Evolutionary conservation across 768 basidiomycete species (phyloP).

Genomic region (Albatrellus ellisii): DNA sequence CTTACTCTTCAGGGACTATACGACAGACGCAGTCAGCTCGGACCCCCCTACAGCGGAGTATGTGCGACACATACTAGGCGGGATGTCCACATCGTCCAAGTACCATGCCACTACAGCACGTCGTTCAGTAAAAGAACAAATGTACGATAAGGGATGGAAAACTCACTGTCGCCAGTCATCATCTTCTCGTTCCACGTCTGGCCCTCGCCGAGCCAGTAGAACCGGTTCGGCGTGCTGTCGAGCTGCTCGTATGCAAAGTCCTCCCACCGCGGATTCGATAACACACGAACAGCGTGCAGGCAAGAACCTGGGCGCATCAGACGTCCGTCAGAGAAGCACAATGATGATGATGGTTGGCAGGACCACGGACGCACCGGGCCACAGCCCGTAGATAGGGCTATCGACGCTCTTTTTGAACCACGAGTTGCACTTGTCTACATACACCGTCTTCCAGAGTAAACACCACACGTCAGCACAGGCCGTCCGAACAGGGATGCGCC

Average conservation of each 20-base stretch:
- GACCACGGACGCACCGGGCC: slow-evolving; percentile 12
- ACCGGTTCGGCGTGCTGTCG: slow-evolving; percentile 10
- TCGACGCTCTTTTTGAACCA: slow-evolving; percentile 20
- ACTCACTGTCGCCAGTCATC: slow-evolving; percentile 10
- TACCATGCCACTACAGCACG: slow-evolving; percentile 13
- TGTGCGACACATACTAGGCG: slow-evolving; percentile 13
- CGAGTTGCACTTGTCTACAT: slow-evolving; percentile 15
- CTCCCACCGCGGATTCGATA: slow-evolving; percentile 18
- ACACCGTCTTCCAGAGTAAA: slow-evolving; percentile 11
- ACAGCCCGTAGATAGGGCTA: slow-evolving; percentile 17
- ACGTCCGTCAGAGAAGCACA: not conserved
- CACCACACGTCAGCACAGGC: not conserved
- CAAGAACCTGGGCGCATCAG: slow-evolving; percentile 4
- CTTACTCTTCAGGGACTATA: too few species aligned
- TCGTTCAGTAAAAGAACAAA: not conserved
- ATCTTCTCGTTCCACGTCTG: slow-evolving; percentile 15
- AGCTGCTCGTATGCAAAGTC: slow-evolving; percentile 15
- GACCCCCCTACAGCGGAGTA: too few species aligned
- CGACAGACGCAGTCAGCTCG: too few species aligned
- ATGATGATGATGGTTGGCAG: not conserved
- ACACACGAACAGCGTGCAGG: slow-evolving; percentile 7
- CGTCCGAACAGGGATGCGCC: not conserved
- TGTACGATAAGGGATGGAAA: not conserved
- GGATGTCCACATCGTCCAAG: slow-evolving; percentile 12
- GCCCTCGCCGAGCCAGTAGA: slow-evolving; percentile 19